Evolutionary conservation across 352 stramenopile species (phyloP).

Genomic region (Globisporangium nunn): DNA sequence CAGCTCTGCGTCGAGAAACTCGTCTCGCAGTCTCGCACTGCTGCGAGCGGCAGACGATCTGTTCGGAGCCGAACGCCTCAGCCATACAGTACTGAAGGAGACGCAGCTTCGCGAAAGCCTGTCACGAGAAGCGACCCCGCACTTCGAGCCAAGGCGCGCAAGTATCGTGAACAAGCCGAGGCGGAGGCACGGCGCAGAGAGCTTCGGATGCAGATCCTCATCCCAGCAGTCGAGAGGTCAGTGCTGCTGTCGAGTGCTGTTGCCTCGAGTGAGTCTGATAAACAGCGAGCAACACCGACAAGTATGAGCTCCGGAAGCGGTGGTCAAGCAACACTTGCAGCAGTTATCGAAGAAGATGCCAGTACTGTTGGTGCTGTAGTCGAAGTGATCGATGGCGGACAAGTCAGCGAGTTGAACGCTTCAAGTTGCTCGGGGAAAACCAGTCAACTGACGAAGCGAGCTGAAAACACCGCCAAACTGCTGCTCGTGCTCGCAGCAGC

Average conservation of each 20-base stretch:
- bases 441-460: too few relatives aligned
- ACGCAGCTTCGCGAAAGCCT: background rate
- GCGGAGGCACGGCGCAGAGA: slow-evolving; percentile 20
- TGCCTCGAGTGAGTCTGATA: too few relatives aligned
- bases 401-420: background rate
- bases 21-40: slow-evolving; percentile 2
- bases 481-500: slow-evolving; percentile 29
- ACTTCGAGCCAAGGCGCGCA: slow-evolving; percentile 12
- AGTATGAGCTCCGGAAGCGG: background rate
- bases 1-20: slow-evolving; percentile 30
- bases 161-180: slow-evolving; percentile 24
- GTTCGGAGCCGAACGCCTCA: slow-evolving; percentile 4
- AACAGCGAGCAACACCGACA: background rate
- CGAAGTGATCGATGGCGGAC: background rate
- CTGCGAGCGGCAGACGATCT: slow-evolving; percentile 1
- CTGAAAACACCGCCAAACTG: background rate
- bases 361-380: slow-evolving; percentile 5
- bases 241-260: background rate
- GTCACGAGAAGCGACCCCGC: background rate
- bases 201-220: slow-evolving; percentile 40
- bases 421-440: too few relatives aligned
- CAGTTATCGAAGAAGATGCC: background rate
- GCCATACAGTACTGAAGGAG: background rate
- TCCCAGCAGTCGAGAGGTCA: slow-evolving; percentile 12
- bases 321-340: background rate